Evolutionary conservation across 371 early-diverging fungal species (phyloP).

Genomic region (Catenaria anguillulae): DNA sequence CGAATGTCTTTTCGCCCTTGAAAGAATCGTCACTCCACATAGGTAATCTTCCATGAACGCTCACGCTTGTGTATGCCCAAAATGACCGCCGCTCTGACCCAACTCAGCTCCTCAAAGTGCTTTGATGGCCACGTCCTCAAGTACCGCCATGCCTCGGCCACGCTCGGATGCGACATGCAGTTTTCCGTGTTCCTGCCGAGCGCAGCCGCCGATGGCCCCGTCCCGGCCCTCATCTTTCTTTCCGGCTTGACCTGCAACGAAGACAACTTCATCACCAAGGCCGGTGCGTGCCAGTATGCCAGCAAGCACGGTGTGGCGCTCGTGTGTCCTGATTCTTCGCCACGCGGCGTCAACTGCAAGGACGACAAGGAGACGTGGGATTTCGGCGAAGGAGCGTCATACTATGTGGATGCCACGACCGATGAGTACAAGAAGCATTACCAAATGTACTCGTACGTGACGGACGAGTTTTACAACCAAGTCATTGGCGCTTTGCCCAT

Average conservation of each 20-base stretch:
- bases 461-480: constrained; percentile 48
- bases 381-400: constrained; percentile 60
- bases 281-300: constrained; percentile 54
- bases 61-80: too few species aligned
- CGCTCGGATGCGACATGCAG: constrained; percentile 51
- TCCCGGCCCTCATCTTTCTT: not conserved
- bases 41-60: too few species aligned
- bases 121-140: constrained; percentile 55
- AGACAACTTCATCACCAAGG: constrained; percentile 74
- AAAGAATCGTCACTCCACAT: too few species aligned
- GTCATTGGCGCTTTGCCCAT: constrained; percentile 40
- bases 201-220: too few species aligned
- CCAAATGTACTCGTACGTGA: constrained; percentile 72
- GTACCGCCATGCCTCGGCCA: constrained; percentile 47
- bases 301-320: constrained; percentile 52
- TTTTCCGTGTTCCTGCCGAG: constrained; percentile 68
- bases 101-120: too few species aligned
- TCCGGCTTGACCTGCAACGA: constrained; percentile 59
- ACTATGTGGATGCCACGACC: constrained; percentile 65
- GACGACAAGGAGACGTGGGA: constrained; percentile 45
- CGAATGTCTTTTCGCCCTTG: too few species aligned
- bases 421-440: constrained; percentile 55
- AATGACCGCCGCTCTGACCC: too few species aligned
- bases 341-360: constrained; percentile 28
- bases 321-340: constrained; percentile 76